Evolutionary conservation across 2,329 filamentous ascomycete genomes (phyloP).

Genomic region (Pyricularia pennisetigena): DNA sequence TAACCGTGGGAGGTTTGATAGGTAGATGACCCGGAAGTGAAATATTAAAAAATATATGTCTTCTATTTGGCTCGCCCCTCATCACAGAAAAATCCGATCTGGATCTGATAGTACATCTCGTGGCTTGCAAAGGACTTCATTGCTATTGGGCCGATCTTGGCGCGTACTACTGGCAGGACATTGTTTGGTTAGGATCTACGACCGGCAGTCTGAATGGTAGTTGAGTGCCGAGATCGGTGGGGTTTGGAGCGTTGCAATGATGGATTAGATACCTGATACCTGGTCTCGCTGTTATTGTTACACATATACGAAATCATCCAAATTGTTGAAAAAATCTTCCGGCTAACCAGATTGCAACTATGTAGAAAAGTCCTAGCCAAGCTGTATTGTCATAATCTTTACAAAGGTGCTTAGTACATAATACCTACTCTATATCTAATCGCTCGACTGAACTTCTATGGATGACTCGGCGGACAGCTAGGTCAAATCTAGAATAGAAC

Average conservation of each 20-base stretch:
- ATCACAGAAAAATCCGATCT: background rate
- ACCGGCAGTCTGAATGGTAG: background rate
- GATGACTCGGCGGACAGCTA: too few species aligned
- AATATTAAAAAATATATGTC: background rate
- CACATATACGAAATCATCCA: background rate
- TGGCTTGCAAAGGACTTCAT: background rate
- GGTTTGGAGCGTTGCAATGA: background rate
- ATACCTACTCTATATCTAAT: background rate
- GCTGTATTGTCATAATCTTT: background rate
- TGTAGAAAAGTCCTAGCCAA: too few species aligned
- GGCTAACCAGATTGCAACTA: too few species aligned
- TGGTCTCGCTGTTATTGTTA: too few species aligned
- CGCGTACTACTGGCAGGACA: background rate
- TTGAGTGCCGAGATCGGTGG: background rate
- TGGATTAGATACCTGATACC: background rate
- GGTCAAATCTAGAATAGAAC: too few species aligned
- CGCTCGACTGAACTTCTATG: too few species aligned
- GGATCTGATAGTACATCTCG: background rate
- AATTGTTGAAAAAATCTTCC: background rate
- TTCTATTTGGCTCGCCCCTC: background rate
- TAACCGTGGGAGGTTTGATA: background rate
- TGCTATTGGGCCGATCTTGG: background rate
- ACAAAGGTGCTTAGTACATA: background rate
- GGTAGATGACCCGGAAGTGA: background rate
- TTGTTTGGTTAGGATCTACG: background rate